Percentiles rank a stretch among this genome's conserved stretches.
Conservation (phyloP, 495 filamentous ascomycete genomes). For the Pyronema omphalodes region DNA sequence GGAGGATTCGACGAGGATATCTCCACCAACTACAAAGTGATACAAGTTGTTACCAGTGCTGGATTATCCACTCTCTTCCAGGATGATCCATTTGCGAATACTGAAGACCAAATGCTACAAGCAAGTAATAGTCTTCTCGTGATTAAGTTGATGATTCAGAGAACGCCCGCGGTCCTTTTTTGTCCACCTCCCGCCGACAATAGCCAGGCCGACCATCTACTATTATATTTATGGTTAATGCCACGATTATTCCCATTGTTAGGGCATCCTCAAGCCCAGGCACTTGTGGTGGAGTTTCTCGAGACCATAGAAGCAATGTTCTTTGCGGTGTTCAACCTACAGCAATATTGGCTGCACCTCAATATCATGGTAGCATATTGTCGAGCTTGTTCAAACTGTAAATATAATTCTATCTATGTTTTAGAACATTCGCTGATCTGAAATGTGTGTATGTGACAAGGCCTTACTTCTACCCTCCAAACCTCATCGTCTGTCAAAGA, state of each 20-base stretch:
- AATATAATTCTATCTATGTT: constrained; percentile 29
- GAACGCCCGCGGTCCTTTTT: constrained; percentile 53
- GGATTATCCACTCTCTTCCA: constrained; percentile 46
- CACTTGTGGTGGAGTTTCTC: constrained; percentile 27
- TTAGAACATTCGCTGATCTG: constrained; percentile 12
- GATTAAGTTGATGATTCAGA: constrained; percentile 49
- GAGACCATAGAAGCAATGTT: constrained; percentile 36
- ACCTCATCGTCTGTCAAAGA: constrained; percentile 13
- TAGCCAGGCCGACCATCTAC: constrained; percentile 36
- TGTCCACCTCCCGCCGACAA: constrained; percentile 26
- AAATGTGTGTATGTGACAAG: constrained; percentile 10
- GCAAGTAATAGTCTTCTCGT: constrained; percentile 50
- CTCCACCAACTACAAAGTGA: constrained; percentile 60
- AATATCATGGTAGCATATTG: constrained; percentile 26
- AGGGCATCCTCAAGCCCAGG: constrained; percentile 25
- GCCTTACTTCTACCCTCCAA: constrained; percentile 20
- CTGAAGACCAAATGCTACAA: constrained; percentile 35
- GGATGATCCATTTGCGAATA: constrained; percentile 40
- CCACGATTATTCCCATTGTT: constrained; percentile 42
- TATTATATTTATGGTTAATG: constrained; percentile 64
- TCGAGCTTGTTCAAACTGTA: constrained; percentile 31
- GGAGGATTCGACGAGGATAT: constrained; percentile 41
- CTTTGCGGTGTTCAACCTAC: constrained; percentile 23
- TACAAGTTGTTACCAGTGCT: constrained; percentile 65
- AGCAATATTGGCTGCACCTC: constrained; percentile 20